Evolutionary conservation across 169 alveolate species (phyloP), one percentile per base, ranked within the genome.

Genomic region (Plasmodium inui): DNA sequence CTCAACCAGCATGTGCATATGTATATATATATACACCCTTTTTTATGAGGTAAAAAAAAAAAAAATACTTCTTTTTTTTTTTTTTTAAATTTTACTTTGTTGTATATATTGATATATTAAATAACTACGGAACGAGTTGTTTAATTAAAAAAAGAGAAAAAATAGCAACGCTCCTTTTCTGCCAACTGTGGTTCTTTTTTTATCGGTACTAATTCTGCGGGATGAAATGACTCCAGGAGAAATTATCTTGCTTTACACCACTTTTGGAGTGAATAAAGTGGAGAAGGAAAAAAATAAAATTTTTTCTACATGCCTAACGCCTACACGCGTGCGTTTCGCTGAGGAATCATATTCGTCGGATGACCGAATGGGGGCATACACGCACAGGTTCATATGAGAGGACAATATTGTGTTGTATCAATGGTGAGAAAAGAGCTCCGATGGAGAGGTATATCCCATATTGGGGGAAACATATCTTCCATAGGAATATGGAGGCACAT

Each of bases 21-120:
- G 14, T n/a, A n/a, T 61, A 61, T 3, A 61, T 26, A 61, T 61
- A 19, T 55, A 2, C 7, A 55, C 7, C 19, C 28, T 57, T 57
- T 76, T 76, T 34, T 76, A 32, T 76, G 28, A 32, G 50, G 39
- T 3, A 81, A 81, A 81, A 81, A 81, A 81, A 81, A 81, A 80
- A 50, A 80, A 12, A 2, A 14, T 22, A 1, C 12, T 82, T 41
- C 71, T 53, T 67, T 71, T 41, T 67, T 83, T 72, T 84, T 84
- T n/a, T 84, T 80, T 80, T 80, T 79, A 10, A 80, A 80, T 32
- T 55, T 80, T 32, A 14, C 78, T 44, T 72, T 73, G 92, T 72
- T 50, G 74, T 84, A 30, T 44, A 72, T 83, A 17, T 28, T 10
- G 34, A 19, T 44, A 19, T 82, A 82, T 55, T 14, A 57, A n/a